Conservation (phyloP, 2,329 filamentous ascomycete genomes). For the Pseudogymnoascus sp. region DNA sequence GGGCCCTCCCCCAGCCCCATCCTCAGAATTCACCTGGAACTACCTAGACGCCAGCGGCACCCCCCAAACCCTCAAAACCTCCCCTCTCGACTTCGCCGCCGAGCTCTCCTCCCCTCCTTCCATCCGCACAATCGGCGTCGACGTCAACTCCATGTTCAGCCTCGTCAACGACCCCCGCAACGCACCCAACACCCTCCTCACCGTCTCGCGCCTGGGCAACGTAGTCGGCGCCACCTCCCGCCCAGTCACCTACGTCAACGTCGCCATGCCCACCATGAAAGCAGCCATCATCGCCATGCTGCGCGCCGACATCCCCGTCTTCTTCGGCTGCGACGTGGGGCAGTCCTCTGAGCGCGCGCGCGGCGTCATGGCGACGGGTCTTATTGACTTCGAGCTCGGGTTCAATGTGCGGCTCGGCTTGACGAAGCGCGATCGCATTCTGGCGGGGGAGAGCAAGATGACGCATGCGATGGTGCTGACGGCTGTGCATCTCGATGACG, state of each 20-base stretch:
- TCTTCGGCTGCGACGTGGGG: conserved; percentile 84
- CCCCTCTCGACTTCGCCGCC: conserved; percentile 63
- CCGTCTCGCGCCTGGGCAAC: conserved; percentile 72
- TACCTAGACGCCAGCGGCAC: conserved; percentile 64
- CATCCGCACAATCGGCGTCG: conserved; percentile 49
- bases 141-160: conserved; percentile 65
- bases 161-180: conserved; percentile 82
- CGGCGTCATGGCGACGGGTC: conserved; percentile 72
- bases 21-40: conserved; percentile 68
- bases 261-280: conserved; percentile 66
- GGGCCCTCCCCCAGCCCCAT: conserved; percentile 65
- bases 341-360: conserved; percentile 61
- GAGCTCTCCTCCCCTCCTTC: conserved; percentile 54
- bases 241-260: conserved; percentile 74
- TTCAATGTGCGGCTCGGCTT: conserved; percentile 69
- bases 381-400: conserved; percentile 76
- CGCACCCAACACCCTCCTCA: conserved; percentile 61
- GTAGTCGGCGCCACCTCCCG: conserved; percentile 60
- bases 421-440: conserved; percentile 66
- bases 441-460: conserved; percentile 71
- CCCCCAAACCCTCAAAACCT: conserved; percentile 53
- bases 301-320: conserved; percentile 67
- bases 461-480: conserved; percentile 91
- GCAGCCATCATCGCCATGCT: conserved; percentile 68
- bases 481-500: conserved; percentile 66